These are phyloP conservation scores for Priceomyces medius DNA, from an alignment of 805 yeast species.

Conservation along the genomic window DNA sequence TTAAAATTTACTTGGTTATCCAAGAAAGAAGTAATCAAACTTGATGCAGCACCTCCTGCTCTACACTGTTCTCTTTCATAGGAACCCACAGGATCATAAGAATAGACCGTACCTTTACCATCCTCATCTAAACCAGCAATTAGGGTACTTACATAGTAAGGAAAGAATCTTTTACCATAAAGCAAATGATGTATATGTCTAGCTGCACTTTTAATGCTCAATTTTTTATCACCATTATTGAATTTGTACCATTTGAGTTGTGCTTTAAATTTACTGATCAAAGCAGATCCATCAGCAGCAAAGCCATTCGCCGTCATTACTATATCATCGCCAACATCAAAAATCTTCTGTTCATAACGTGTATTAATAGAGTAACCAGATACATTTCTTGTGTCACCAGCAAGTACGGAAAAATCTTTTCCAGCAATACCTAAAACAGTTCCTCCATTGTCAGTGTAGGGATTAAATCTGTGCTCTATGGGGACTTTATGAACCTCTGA, in stretches of 20 bases:
- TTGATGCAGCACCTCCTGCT: constrained; percentile 97
- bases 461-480: constrained; percentile 89
- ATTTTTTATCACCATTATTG: constrained; percentile 67
- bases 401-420: constrained; percentile 92
- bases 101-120: constrained; percentile 92
- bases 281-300: constrained; percentile 90
- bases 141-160: constrained; percentile 93
- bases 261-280: constrained; percentile 69
- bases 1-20: constrained; percentile 97
- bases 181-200: constrained; percentile 85
- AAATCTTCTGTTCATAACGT: constrained; percentile 86
- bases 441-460: constrained; percentile 95
- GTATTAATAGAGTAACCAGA: constrained; percentile 92
- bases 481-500: constrained; percentile 56
- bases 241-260: constrained; percentile 91
- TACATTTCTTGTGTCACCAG: constrained; percentile 98
- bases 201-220: constrained; percentile 75
- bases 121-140: constrained; percentile 89
- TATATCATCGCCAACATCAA: constrained; percentile 83
- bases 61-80: constrained; percentile 97
- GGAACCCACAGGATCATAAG: constrained; percentile 97
- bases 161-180: constrained; percentile 93
- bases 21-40: constrained; percentile 93
- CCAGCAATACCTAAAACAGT: constrained; percentile 98
- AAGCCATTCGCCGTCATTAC: constrained; percentile 93